phyloP scores from a whole-genome alignment of 2,329 filamentous ascomycete genomes.

The Aspergillus jensenii region DNA sequence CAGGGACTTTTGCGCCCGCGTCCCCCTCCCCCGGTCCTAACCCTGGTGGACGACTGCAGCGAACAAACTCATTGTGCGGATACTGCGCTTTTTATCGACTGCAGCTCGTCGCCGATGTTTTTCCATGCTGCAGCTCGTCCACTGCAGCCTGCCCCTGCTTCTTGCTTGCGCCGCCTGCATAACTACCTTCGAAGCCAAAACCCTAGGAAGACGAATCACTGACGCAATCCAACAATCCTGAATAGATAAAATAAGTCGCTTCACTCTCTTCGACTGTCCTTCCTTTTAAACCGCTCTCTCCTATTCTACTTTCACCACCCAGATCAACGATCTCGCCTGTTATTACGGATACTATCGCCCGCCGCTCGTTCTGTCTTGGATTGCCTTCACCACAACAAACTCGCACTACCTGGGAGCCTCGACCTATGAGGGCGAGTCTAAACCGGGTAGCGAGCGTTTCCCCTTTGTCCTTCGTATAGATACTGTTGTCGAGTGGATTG shows the following conservation, averaged over 20 bases:
- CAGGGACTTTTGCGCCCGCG: slow-evolving; percentile 13
- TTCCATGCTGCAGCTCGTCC: slow-evolving; percentile 17
- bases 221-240: slow-evolving; percentile 10
- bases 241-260: slow-evolving; percentile 11
- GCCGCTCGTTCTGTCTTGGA: slow-evolving; percentile 15
- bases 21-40: slow-evolving; percentile 10
- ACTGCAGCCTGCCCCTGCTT: slow-evolving; percentile 10
- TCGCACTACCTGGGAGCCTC: slow-evolving; percentile 3
- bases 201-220: slow-evolving; percentile 11
- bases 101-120: slow-evolving; percentile 16
- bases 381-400: not conserved
- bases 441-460: slow-evolving; percentile 14
- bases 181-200: not conserved
- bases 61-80: slow-evolving; percentile 34
- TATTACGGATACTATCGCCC: slow-evolving; percentile 1
- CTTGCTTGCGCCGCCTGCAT: slow-evolving; percentile 16
- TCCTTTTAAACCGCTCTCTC: slow-evolving; percentile 13
- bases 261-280: slow-evolving; percentile 12
- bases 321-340: not conserved
- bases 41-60: slow-evolving; percentile 24
- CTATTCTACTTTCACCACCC: not conserved
- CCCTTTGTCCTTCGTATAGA: slow-evolving; percentile 7
- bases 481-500: slow-evolving; percentile 10
- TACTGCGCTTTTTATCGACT: slow-evolving; percentile 15
- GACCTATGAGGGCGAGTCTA: slow-evolving; percentile 29